phyloP scores from a whole-genome alignment of 495 filamentous ascomycete species.

The Umbilicaria muhlenbergii region DNA sequence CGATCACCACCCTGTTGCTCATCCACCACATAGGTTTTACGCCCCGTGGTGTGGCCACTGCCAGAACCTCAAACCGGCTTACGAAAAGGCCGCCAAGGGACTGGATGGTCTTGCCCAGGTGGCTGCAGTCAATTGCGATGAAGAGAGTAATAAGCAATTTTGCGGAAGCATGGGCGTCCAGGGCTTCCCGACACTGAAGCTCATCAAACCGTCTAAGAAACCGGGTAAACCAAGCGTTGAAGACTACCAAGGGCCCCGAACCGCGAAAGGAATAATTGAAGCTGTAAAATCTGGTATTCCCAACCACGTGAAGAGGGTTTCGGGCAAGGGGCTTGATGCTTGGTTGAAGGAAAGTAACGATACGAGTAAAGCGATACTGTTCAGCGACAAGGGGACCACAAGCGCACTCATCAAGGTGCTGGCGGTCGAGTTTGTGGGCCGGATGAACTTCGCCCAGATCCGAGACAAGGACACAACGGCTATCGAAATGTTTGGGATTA shows the following conservation, averaged over 20 bases:
- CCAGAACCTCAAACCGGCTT: constrained; percentile 86
- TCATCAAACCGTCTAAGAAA: constrained; percentile 72
- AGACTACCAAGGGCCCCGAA: constrained; percentile 78
- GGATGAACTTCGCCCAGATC: constrained; percentile 69
- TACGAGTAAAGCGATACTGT: constrained; percentile 73
- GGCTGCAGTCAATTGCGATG: constrained; percentile 89
- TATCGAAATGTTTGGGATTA: constrained; percentile 58
- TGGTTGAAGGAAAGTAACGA: constrained; percentile 63
- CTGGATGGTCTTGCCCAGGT: constrained; percentile 86
- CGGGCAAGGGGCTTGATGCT: constrained; percentile 60
- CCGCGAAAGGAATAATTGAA: constrained; percentile 73
- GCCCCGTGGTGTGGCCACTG: constrained; percentile 96
- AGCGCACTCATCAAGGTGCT: constrained; percentile 68
- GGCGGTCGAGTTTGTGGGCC: constrained; percentile 82
- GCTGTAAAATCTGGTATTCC: constrained; percentile 75
- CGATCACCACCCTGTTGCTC: constrained; percentile 4
- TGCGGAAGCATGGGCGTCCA: constrained; percentile 81
- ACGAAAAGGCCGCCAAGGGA: constrained; percentile 81
- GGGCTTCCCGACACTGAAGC: constrained; percentile 95
- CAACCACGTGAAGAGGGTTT: constrained; percentile 73
- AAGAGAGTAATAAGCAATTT: constrained; percentile 80
- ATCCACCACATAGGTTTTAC: constrained; percentile 55
- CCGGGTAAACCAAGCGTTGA: constrained; percentile 71
- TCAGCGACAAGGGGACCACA: constrained; percentile 85
- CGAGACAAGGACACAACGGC: constrained; percentile 64